phyloP scores from a whole-genome alignment of 805 yeast species.

The Saccharomycopsis vini region DNA sequence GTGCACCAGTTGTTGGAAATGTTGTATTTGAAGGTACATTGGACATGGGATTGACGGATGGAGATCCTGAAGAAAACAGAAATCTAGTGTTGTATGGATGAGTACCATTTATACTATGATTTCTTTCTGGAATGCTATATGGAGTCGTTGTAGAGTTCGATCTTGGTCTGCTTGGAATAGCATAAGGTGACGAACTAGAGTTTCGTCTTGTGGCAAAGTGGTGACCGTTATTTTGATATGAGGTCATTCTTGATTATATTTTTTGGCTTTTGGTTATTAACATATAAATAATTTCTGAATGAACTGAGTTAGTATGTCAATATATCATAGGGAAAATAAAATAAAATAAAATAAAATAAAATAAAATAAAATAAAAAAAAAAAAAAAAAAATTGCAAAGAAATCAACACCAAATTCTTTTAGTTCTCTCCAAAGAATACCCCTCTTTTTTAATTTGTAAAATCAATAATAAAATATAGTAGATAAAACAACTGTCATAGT shows the following conservation, averaged over 20 bases:
- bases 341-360: too few relatives aligned
- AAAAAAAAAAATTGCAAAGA: too few relatives aligned
- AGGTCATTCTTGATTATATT: constrained; percentile 16
- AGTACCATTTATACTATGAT: background rate
- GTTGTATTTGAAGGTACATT: background rate
- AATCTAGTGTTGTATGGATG: background rate
- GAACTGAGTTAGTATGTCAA: too few relatives aligned
- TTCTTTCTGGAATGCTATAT: constrained; percentile 15
- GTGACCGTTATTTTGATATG: constrained; percentile 6
- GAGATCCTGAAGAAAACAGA: background rate
- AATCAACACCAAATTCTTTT: too few relatives aligned
- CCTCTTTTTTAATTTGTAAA: too few relatives aligned
- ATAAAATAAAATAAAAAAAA: too few relatives aligned
- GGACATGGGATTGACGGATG: background rate
- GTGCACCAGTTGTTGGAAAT: background rate
- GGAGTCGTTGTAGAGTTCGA: constrained; percentile 11
- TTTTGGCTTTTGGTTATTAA: too few relatives aligned
- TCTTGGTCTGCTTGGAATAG: constrained; percentile 17
- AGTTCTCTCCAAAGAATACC: too few relatives aligned
- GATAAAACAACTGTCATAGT: too few relatives aligned
- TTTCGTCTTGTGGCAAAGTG: constrained; percentile 13
- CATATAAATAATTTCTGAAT: too few relatives aligned
- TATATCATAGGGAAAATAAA: too few relatives aligned
- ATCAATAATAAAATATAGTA: too few relatives aligned
- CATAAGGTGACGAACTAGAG: constrained; percentile 16